Base-by-base conservation (phyloP, 1,139 yeast genomes). In the Protomyces inouyei region DNA sequence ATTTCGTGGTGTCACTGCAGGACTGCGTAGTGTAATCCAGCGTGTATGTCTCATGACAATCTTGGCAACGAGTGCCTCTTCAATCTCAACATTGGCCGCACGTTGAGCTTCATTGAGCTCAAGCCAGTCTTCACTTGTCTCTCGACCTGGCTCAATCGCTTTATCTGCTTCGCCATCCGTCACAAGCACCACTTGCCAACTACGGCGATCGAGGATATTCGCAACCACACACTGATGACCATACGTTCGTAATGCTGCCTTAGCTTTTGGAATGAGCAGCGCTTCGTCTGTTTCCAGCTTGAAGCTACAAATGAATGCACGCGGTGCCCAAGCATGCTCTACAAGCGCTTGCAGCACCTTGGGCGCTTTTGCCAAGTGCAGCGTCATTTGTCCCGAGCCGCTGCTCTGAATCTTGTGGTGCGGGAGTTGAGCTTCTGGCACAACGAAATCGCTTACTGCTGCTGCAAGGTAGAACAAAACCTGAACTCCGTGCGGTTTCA, bases 171-270 rank as follows among this genome's bases (percentile, higher is more conserved):
- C 57, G 23, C 12, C 43, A 12, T 59, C 57, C n/a, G 55, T 59
- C 23, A 95, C 97, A 75, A 95, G 89, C 2, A 89, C 90, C 56
- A 93, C 97, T 73, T 91, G 95, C 64, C 79, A 79, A 75, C 91
- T 92, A 72, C 98, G 83, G 0, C 96, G 87, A 73, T 92, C 97
- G 68, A 95, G 78, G 70, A 95, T 77, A 73, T 95, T 95, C 9
- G 98, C 99, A 73, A 95, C 91, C 10, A 95, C 99, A 68, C 95
- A 78, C 73, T 91, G 97, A 75, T 95, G 98, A 68, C 85, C 87
- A 74, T 95, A 95, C 67, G 96, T 80, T 43, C 83, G 83, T 67
- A 95, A 79, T 0, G 98, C 97, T 64, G 82, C 83, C 61, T 78
- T 78, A 4, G 97, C 90, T 76, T 95, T 95, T 65, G 82, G 79